These are phyloP conservation scores for Calendula officinalis DNA, from an alignment of 129 eudicot genomes.

Conservation along the genomic window DNA sequence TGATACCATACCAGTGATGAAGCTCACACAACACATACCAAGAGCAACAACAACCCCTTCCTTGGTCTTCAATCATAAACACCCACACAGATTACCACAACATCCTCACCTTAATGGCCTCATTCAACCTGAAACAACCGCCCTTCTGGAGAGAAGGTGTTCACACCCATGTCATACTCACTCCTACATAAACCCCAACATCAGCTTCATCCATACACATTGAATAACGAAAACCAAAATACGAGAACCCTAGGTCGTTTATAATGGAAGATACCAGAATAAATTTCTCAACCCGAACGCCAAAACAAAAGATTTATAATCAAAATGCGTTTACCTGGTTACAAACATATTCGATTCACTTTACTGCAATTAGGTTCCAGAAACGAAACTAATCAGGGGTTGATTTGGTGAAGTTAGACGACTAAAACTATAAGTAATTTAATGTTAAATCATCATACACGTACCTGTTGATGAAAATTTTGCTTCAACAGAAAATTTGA, in stretches of 20 bases:
- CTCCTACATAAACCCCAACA: conserved; percentile 47
- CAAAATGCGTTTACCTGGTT: conserved; percentile 52
- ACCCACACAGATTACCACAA: background rate
- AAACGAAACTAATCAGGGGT: conserved; percentile 8
- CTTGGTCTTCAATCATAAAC: conserved; percentile 55
- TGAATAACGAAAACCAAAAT: background rate
- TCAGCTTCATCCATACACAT: background rate
- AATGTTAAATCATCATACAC: background rate
- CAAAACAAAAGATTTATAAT: too few species aligned
- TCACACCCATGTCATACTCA: conserved; percentile 97
- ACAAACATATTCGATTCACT: conserved; percentile 62
- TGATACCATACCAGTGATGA: background rate
- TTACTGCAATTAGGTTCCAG: conserved; percentile 1
- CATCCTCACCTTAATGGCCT: conserved; percentile 46
- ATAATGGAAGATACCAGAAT: too few species aligned
- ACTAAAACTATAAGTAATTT: background rate
- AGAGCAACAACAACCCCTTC: conserved; percentile 94
- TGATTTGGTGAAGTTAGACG: background rate
- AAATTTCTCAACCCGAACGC: too few species aligned
- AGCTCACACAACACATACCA: conserved; percentile 27
- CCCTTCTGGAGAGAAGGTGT: conserved; percentile 96
- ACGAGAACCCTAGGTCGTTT: too few species aligned
- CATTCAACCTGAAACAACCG: conserved; percentile 96
- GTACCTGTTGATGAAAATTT: conserved; percentile 13
- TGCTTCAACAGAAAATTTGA: background rate